phyloP scores from a whole-genome alignment of 73 alveolate species.

The Tetrahymena elliotti region DNA sequence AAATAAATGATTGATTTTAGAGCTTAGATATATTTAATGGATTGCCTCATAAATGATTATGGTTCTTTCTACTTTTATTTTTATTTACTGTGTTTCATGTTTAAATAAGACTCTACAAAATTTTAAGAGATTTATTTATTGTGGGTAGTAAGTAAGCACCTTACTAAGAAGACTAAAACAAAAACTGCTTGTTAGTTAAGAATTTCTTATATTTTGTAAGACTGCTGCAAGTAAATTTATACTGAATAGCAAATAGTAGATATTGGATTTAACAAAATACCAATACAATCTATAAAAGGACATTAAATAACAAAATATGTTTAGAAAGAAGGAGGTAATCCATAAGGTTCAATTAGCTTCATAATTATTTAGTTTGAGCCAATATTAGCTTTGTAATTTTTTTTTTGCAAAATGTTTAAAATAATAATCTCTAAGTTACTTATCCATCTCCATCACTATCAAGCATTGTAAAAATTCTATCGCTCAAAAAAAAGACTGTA shows the following conservation, averaged over 20 bases:
- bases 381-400: not conserved
- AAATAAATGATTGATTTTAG: not conserved
- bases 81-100: not conserved
- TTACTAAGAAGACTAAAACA: not conserved
- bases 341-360: no score
- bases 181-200: not conserved
- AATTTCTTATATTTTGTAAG: not conserved
- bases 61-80: not conserved
- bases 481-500: slow-evolving; percentile 26
- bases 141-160: not conserved
- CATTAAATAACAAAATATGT: no score
- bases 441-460: slow-evolving; percentile 41
- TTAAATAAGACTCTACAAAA: not conserved
- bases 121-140: no score
- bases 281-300: no score
- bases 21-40: not conserved
- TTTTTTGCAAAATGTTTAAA: no score
- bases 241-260: not conserved
- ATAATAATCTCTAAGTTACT: not conserved
- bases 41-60: no score
- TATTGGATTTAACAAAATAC: no score
- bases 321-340: no score
- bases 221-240: not conserved
- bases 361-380: no score
- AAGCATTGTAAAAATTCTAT: slow-evolving; percentile 25